phyloP scores from a whole-genome alignment of 2,329 filamentous ascomycete genomes.

The Venturia aucupariae region DNA sequence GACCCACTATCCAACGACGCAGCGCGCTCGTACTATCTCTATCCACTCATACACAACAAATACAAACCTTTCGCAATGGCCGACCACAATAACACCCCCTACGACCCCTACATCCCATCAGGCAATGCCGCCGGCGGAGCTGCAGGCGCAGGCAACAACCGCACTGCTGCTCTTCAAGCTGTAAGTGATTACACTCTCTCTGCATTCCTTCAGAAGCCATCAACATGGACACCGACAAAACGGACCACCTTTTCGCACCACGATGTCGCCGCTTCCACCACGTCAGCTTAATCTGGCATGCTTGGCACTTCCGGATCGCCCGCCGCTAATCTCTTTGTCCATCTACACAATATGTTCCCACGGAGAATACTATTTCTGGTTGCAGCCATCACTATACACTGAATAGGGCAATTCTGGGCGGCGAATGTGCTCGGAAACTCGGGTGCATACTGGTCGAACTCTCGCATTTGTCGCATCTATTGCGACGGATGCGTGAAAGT shows the following conservation, averaged over 20 bases:
- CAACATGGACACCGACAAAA: not conserved
- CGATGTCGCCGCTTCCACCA: not conserved
- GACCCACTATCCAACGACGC: not conserved
- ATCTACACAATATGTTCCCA: not conserved
- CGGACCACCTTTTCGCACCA: not conserved
- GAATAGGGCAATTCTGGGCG: not conserved
- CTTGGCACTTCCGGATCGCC: not conserved
- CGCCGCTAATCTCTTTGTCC: not conserved
- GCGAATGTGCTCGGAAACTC: not conserved
- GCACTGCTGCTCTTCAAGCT: constrained; percentile 69
- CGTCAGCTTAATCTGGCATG: constrained; percentile 4
- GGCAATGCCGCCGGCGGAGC: constrained; percentile 43
- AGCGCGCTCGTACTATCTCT: constrained; percentile 5
- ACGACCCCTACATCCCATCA: constrained; percentile 82
- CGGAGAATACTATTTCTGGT: too few relatives aligned
- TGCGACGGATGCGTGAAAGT: not conserved
- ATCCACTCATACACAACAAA: not conserved
- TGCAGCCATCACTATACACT: not conserved
- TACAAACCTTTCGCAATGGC: constrained; percentile 37
- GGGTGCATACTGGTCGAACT: not conserved
- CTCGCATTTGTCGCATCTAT: not conserved
- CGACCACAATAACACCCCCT: constrained; percentile 52
- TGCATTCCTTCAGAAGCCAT: not conserved
- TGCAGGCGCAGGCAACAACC: constrained; percentile 45
- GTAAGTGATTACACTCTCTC: constrained; percentile 49